Percentiles rank a stretch among this genome's conserved stretches.
phyloP scores from a whole-genome alignment of 805 yeast species.

The Hanseniaspora jakobsenii region DNA sequence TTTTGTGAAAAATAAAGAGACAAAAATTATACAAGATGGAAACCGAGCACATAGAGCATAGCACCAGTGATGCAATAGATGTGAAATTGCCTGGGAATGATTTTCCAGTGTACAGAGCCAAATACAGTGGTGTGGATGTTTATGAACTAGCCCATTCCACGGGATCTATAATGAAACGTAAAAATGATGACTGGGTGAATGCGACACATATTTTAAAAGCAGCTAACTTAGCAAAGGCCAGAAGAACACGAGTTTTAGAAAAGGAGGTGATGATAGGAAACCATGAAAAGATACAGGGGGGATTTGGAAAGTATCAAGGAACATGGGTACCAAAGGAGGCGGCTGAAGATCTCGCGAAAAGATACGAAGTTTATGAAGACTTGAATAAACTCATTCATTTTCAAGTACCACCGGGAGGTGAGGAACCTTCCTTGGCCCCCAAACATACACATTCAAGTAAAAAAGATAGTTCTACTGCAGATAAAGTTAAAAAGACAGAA shows the following conservation, averaged over 20 bases:
- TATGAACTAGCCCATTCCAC: conserved; percentile 60
- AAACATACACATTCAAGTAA: conserved; percentile 56
- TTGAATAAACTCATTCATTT: conserved; percentile 58
- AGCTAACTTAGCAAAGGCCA: conserved; percentile 89
- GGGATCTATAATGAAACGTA: conserved; percentile 68
- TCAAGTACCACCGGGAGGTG: conserved; percentile 37
- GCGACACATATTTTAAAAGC: conserved; percentile 92
- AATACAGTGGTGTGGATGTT: conserved; percentile 71
- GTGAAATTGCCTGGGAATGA: background rate
- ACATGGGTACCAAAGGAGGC: conserved; percentile 86
- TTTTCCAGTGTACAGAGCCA: conserved; percentile 52
- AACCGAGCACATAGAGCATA: background rate
- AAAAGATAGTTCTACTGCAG: too few species aligned
- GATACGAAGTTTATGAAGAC: conserved; percentile 49
- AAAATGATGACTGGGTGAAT: conserved; percentile 72
- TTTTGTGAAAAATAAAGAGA: background rate
- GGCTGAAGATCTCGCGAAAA: conserved; percentile 56
- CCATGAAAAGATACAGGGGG: conserved; percentile 94
- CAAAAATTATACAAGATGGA: too few species aligned
- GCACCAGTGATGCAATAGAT: background rate
- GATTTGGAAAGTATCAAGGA: conserved; percentile 93
- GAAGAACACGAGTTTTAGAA: conserved; percentile 81
- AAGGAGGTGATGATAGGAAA: conserved; percentile 81
- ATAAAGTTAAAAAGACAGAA: too few species aligned
- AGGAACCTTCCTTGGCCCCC: conserved; percentile 49